Base-by-base conservation (phyloP, 139 green algal species). In the Pleodorina starrii region DNA sequence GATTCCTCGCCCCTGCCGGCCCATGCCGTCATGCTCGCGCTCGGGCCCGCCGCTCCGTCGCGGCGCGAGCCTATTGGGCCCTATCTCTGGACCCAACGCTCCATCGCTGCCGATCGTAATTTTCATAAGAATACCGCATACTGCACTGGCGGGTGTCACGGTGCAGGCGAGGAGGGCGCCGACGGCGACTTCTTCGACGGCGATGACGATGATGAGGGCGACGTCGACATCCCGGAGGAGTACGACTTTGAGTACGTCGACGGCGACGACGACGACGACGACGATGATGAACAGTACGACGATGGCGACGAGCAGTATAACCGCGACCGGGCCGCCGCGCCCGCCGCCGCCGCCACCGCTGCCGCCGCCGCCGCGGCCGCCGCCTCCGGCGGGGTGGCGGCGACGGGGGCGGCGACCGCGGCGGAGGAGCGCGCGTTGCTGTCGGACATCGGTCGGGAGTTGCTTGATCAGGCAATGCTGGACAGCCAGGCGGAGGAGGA, bases 151-250 rank as follows among this genome's bases (percentile, higher is more conserved):
- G n/a, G n/a, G n/a, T n/a, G n/a, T n/a, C n/a, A n/a, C n/a, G n/a
- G n/a, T n/a, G n/a, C n/a, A n/a, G n/a, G n/a, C n/a, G n/a, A n/a
- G n/a, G n/a, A n/a, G n/a, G n/a, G n/a, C n/a, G n/a, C n/a, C n/a
- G n/a, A n/a, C n/a, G n/a, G n/a, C n/a, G n/a, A n/a, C n/a, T n/a
- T n/a, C n/a, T 66, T 66, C 54, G 38, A 27, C 23, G 27, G 35
- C 11, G 51, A 66, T 59, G 85, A 60, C 32, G 84, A 19, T 29
- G 40, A 71, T 12, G 86, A 81, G 12, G 59, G 51, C 27, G 84
- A 74, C 14, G 50, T 72, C 11, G 83, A 75, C 5, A 76, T 66
- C 27, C 50, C 59, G 0, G 81, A 87, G 59, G 81, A 87, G 16
- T 48, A 51, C 19, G 50, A 84, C 77, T 69, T 72, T 78, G 59